phyloP scores from a whole-genome alignment of 805 yeast species.

The Helenozyma baotianmanensis region DNA sequence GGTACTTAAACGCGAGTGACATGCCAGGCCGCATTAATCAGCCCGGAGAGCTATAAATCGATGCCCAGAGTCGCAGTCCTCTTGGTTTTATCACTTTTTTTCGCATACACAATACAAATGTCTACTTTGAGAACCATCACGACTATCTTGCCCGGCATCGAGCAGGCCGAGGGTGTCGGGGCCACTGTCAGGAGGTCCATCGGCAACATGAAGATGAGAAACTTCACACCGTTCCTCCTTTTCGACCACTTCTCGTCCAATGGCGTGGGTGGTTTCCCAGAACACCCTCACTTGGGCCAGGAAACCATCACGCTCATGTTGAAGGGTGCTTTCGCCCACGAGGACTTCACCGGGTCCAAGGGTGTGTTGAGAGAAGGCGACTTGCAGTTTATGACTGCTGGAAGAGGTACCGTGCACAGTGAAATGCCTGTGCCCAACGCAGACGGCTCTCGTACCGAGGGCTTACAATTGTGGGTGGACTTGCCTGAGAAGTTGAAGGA shows the following conservation, averaged over 20 bases:
- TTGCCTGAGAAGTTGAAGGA: slow-evolving; percentile 16
- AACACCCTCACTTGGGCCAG: slow-evolving; percentile 80
- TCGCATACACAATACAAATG: slow-evolving; percentile 8
- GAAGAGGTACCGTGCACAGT: slow-evolving; percentile 78
- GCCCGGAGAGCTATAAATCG: no score
- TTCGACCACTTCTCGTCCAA: slow-evolving; percentile 70
- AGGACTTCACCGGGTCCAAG: slow-evolving; percentile 81
- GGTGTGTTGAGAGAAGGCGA: slow-evolving; percentile 80
- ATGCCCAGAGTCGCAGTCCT: no score
- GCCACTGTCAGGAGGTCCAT: slow-evolving; percentile 79
- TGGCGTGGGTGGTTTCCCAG: slow-evolving; percentile 73
- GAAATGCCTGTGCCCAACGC: slow-evolving; percentile 72
- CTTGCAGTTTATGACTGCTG: slow-evolving; percentile 92
- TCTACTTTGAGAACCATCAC: slow-evolving; percentile 27
- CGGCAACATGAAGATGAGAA: slow-evolving; percentile 62
- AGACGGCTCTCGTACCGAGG: slow-evolving; percentile 26
- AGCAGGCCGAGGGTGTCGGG: slow-evolving; percentile 85
- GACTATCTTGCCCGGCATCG: slow-evolving; percentile 44
- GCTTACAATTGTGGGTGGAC: slow-evolving; percentile 72
- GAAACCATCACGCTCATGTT: slow-evolving; percentile 71
- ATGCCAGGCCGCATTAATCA: no score
- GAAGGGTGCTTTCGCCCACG: slow-evolving; percentile 70
- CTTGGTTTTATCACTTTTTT: slow-evolving; percentile 1
- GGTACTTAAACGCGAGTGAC: no score
- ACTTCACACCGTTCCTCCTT: slow-evolving; percentile 78